A percentile compares a stretch with the other conserved stretches of the same genome.
phyloP scores from a whole-genome alignment of 306 rosid genomes.

The Prunus fruticosa region DNA sequence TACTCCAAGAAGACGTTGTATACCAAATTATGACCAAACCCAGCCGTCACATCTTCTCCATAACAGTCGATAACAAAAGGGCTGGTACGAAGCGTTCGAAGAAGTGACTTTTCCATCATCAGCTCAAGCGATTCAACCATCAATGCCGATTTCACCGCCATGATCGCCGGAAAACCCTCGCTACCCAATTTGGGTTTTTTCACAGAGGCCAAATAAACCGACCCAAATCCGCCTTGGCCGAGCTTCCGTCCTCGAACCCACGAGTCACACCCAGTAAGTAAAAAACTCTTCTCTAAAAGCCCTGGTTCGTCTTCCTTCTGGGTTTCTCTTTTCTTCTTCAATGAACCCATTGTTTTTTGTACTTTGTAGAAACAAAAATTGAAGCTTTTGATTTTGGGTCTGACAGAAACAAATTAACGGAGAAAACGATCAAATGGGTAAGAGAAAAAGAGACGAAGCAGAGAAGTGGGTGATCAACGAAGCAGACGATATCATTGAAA shows the following conservation, averaged over 20 bases:
- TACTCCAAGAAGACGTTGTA: conserved; percentile 14
- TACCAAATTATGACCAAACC: not conserved
- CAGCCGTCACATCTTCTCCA: not conserved
- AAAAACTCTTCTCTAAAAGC: not conserved
- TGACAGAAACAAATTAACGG: too few relatives aligned
- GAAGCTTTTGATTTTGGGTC: too few relatives aligned
- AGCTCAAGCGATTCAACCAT: not conserved
- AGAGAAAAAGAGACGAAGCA: too few relatives aligned
- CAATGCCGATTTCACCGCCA: conserved; percentile 13
- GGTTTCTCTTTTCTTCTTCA: too few relatives aligned
- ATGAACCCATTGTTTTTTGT: too few relatives aligned
- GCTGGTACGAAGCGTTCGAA: not conserved
- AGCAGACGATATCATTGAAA: too few relatives aligned
- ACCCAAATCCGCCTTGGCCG: too few relatives aligned
- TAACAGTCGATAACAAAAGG: not conserved
- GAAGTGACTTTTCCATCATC: not conserved
- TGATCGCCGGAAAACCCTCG: not conserved
- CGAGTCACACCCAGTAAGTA: not conserved
- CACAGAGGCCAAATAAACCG: too few relatives aligned
- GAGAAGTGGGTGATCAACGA: too few relatives aligned
- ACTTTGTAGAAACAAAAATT: too few relatives aligned
- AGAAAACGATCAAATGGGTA: too few relatives aligned
- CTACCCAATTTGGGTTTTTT: too few relatives aligned
- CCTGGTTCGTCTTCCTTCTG: not conserved
- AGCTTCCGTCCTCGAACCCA: not conserved